phyloP scores from a whole-genome alignment of 768 basidiomycete genomes.

The Lactarius trivialis region DNA sequence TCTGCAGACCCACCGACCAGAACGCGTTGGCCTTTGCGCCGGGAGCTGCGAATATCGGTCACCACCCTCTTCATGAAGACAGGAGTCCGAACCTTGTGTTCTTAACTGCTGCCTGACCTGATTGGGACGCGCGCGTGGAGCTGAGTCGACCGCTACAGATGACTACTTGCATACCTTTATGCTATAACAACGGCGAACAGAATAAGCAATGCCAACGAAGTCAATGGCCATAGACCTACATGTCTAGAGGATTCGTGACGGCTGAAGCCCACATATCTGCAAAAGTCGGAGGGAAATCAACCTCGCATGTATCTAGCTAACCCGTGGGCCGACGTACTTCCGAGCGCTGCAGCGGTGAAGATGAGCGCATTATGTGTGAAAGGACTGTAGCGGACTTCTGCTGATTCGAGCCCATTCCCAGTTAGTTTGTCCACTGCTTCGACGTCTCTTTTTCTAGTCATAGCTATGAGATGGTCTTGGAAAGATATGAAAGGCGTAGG shows the following conservation, averaged over 20 bases:
- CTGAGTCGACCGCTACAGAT: neutral
- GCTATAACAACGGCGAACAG: conserved; percentile 6
- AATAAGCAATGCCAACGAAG: neutral
- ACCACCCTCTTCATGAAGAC: neutral
- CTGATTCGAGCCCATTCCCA: neutral
- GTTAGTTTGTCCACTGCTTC: neutral
- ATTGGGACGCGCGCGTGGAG: neutral
- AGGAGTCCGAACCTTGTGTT: conserved; percentile 25
- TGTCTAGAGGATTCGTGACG: conserved; percentile 33
- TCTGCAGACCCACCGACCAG: conserved; percentile 31
- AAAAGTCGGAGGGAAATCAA: neutral
- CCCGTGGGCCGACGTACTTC: conserved; percentile 6
- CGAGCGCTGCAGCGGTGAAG: conserved; percentile 9
- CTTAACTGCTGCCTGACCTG: conserved; percentile 33
- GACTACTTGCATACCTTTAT: conserved; percentile 25
- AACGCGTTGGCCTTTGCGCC: conserved; percentile 29
- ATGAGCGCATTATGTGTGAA: conserved; percentile 14
- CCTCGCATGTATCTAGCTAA: neutral
- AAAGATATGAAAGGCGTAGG: neutral
- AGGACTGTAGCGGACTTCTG: neutral
- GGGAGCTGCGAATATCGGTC: conserved; percentile 22
- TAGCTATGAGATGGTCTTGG: neutral
- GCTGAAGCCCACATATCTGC: conserved; percentile 33
- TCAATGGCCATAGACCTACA: conserved; percentile 23
- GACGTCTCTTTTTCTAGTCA: neutral